A percentile compares a stretch with the other conserved stretches of the same genome.
These are phyloP conservation scores for Trichoderma hamatum DNA, from an alignment of 2,329 filamentous ascomycete species.

Conservation along the genomic window DNA sequence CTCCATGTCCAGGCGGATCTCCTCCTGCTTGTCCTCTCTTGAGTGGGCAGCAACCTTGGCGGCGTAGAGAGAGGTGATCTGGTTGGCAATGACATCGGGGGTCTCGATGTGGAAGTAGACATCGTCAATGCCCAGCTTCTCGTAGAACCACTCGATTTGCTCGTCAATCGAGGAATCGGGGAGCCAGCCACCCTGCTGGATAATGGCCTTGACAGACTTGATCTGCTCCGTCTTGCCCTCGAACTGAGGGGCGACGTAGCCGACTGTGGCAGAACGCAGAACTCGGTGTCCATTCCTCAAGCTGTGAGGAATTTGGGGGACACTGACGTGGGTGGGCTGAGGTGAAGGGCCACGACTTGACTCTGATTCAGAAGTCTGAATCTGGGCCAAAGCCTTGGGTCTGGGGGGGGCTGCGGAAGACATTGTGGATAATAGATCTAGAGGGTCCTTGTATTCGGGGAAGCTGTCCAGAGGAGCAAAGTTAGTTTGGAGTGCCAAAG, in stretches of 20 bases:
- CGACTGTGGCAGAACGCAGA: slow-evolving; percentile 84
- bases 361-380: slow-evolving; percentile 47
- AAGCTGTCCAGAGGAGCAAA: slow-evolving; percentile 46
- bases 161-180: slow-evolving; percentile 79
- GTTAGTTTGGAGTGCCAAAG: slow-evolving; percentile 41
- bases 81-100: slow-evolving; percentile 83
- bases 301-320: slow-evolving; percentile 60
- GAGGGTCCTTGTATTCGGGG: slow-evolving; percentile 49
- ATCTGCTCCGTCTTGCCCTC: slow-evolving; percentile 92
- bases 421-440: slow-evolving; percentile 35
- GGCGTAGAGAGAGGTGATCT: slow-evolving; percentile 94
- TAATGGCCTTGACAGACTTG: slow-evolving; percentile 81
- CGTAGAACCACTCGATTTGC: slow-evolving; percentile 96
- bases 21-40: slow-evolving; percentile 88
- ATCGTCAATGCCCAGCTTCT: slow-evolving; percentile 95
- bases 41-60: slow-evolving; percentile 95
- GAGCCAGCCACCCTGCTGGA: slow-evolving; percentile 82
- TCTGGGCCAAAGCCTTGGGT: slow-evolving; percentile 47
- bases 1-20: slow-evolving; percentile 96
- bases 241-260: slow-evolving; percentile 93
- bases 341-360: slow-evolving; percentile 74
- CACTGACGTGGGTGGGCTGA: slow-evolving; percentile 81
- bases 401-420: slow-evolving; percentile 39
- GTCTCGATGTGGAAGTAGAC: slow-evolving; percentile 95
- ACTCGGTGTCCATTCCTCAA: slow-evolving; percentile 67